phyloP scores from a whole-genome alignment of 257 asterid genomes.

The Primulina tabacum region DNA sequence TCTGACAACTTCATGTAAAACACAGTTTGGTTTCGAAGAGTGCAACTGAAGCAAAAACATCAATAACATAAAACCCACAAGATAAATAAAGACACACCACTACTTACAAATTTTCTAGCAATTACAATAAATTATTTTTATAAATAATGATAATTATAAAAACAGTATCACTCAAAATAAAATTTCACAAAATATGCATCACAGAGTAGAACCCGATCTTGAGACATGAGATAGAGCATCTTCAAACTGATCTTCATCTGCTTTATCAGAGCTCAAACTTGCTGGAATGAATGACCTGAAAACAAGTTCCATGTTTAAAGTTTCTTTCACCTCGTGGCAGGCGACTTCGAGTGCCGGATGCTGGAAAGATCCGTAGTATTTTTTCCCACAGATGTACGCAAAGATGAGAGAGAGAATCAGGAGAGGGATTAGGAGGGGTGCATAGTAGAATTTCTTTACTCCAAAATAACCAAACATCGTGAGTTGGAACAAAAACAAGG shows the following conservation, averaged over 20 bases:
- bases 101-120: not conserved
- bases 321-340: conserved; percentile 56
- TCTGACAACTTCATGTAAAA: too few species aligned
- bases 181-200: conserved; percentile 21
- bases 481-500: conserved; percentile 60
- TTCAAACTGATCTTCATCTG: conserved; percentile 60
- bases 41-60: too few species aligned
- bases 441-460: conserved; percentile 42
- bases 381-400: conserved; percentile 39
- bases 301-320: conserved; percentile 59
- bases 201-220: conserved; percentile 38
- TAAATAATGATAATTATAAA: too few species aligned
- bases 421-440: conserved; percentile 58
- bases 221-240: conserved; percentile 66
- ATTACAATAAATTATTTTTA: too few species aligned
- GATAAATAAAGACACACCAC: too few species aligned
- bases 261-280: conserved; percentile 61
- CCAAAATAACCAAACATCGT: conserved; percentile 78
- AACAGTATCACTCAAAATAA: not conserved
- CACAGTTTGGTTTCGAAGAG: too few species aligned
- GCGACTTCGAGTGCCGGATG: conserved; percentile 72
- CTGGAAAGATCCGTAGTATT: conserved; percentile 60
- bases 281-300: conserved; percentile 70
- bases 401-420: conserved; percentile 52
- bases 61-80: too few species aligned